phyloP scores from a whole-genome alignment of 768 basidiomycete species.

The Boletales sp. region DNA sequence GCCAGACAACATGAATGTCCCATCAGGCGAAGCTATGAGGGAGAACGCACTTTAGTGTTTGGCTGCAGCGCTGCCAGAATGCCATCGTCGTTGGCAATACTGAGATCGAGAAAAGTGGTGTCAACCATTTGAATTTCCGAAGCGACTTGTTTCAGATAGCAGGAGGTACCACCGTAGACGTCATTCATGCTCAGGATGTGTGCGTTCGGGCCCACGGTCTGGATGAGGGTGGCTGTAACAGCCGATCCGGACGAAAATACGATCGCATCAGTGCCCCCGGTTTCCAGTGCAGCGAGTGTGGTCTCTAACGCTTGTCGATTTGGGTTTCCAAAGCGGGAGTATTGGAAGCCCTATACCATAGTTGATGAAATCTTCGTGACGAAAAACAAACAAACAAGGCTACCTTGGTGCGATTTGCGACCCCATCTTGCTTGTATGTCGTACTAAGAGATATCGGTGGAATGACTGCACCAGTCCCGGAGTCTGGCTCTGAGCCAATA shows the following conservation, averaged over 20 bases:
- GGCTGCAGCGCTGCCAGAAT: slow-evolving; percentile 62
- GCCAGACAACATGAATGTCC: too few relatives aligned
- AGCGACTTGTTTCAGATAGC: slow-evolving; percentile 74
- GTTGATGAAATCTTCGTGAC: too few relatives aligned
- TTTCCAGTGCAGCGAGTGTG: slow-evolving; percentile 75
- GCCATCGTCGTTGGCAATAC: slow-evolving; percentile 59
- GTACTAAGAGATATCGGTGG: slow-evolving; percentile 86
- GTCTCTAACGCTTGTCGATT: slow-evolving; percentile 79
- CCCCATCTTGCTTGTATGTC: slow-evolving; percentile 82
- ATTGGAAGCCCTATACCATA: slow-evolving; percentile 71
- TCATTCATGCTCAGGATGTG: slow-evolving; percentile 89
- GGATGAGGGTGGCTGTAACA: slow-evolving; percentile 79
- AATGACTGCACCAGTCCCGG: slow-evolving; percentile 80
- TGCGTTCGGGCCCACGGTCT: slow-evolving; percentile 66
- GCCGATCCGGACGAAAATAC: slow-evolving; percentile 87
- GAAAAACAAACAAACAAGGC: not conserved
- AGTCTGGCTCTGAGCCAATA: slow-evolving; percentile 74
- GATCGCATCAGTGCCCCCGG: slow-evolving; percentile 65
- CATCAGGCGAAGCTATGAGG: not conserved
- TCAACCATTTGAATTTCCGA: slow-evolving; percentile 60
- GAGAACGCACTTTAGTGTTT: slow-evolving; percentile 71
- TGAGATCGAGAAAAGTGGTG: slow-evolving; percentile 79
- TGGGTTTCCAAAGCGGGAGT: slow-evolving; percentile 87
- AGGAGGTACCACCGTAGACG: slow-evolving; percentile 91
- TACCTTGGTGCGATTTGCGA: slow-evolving; percentile 70